phyloP scores from a whole-genome alignment of 192 early-diverging fungal species.

The Dimargaris xerosporica region DNA sequence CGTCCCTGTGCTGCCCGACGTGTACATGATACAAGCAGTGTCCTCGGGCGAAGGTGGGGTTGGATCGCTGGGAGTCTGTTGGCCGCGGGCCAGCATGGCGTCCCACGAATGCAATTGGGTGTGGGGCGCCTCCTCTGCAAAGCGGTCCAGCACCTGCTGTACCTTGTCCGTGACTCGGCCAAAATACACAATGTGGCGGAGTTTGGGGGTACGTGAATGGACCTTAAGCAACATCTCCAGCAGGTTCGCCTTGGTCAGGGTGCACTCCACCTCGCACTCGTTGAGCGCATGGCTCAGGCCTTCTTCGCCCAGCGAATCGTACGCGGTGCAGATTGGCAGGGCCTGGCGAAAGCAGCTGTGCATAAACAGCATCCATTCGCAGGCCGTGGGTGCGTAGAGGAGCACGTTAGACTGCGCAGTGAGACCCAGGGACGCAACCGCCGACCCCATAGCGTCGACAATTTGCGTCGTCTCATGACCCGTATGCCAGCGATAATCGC shows the following conservation, averaged over 20 bases:
- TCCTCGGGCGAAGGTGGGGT: constrained; percentile 53
- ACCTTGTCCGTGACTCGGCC: constrained; percentile 22
- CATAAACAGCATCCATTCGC: constrained; percentile 27
- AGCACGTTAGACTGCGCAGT: constrained; percentile 29
- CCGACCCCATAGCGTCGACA: constrained; percentile 44
- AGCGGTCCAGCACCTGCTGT: constrained; percentile 25
- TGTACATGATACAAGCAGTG: constrained; percentile 78
- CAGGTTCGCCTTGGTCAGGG: constrained; percentile 61
- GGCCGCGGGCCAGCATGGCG: constrained; percentile 47
- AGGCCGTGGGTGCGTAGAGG: constrained; percentile 52
- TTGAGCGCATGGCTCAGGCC: constrained; percentile 73
- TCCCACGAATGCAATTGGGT: constrained; percentile 44
- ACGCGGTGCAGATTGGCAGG: constrained; percentile 67
- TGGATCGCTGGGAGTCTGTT: constrained; percentile 41
- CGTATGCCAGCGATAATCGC: constrained; percentile 66
- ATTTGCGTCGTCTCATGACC: constrained; percentile 48
- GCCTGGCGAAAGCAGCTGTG: constrained; percentile 43
- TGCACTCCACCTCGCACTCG: constrained; percentile 51
- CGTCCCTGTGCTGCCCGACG: constrained; percentile 77
- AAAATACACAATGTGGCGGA: constrained; percentile 55
- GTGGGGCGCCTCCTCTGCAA: constrained; percentile 23
- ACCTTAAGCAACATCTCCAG: constrained; percentile 48
- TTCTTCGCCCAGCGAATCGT: constrained; percentile 70
- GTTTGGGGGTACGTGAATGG: constrained; percentile 33
- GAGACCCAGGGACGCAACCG: constrained; percentile 51